These are phyloP conservation scores for Entomortierella beljakovae DNA, from an alignment of 192 early-diverging fungal species.

Conservation along the genomic window DNA sequence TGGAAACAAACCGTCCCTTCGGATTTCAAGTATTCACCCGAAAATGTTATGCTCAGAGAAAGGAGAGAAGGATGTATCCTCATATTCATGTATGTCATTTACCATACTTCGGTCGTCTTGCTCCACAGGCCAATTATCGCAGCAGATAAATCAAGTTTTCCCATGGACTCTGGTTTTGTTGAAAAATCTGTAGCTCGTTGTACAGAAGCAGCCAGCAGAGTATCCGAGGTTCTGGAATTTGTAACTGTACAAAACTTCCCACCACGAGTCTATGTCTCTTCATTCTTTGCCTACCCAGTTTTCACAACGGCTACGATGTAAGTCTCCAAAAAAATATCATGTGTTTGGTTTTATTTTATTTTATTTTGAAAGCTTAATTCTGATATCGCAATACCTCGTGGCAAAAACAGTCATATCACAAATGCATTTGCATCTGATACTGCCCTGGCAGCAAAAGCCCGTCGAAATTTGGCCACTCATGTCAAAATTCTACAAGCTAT, in stretches of 20 bases:
- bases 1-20: slow-evolving; percentile 53
- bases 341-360: too few relatives aligned
- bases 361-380: too few relatives aligned
- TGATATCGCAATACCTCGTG: too few relatives aligned
- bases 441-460: slow-evolving; percentile 54
- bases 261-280: slow-evolving; percentile 37
- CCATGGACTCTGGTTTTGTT: slow-evolving; percentile 46
- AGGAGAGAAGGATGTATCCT: slow-evolving; percentile 33
- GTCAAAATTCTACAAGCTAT: slow-evolving; percentile 56
- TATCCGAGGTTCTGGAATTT: slow-evolving; percentile 48
- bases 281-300: slow-evolving; percentile 59
- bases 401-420: slow-evolving; percentile 59
- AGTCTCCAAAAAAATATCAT: background rate
- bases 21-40: slow-evolving; percentile 47
- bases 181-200: slow-evolving; percentile 56
- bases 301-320: slow-evolving; percentile 65
- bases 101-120: slow-evolving; percentile 59
- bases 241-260: slow-evolving; percentile 41
- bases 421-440: slow-evolving; percentile 56
- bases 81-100: slow-evolving; percentile 56
- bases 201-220: slow-evolving; percentile 52
- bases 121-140: slow-evolving; percentile 62
- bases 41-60: slow-evolving; percentile 34
- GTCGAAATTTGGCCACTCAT: slow-evolving; percentile 49
- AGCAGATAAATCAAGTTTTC: slow-evolving; percentile 36